phyloP scores from a whole-genome alignment of 192 early-diverging fungal genomes.

The Spinellus fusiger region DNA sequence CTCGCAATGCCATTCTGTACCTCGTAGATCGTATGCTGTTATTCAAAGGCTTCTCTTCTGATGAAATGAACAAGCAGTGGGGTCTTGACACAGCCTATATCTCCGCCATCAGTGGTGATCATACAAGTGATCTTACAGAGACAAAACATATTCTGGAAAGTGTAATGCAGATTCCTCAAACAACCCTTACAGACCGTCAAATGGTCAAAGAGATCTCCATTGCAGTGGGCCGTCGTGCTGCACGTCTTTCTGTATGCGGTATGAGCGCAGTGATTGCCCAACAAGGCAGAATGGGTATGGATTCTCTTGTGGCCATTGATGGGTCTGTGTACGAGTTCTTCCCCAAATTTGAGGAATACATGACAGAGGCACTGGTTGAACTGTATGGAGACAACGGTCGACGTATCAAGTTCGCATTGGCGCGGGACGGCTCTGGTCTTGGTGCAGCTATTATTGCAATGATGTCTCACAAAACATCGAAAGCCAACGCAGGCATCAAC shows the following conservation, averaged over 20 bases:
- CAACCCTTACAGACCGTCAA: constrained; percentile 71
- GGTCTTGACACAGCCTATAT: constrained; percentile 73
- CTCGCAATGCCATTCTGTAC: constrained; percentile 68
- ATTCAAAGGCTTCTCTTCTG: constrained; percentile 59
- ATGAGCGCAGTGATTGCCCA: constrained; percentile 65
- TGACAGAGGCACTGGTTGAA: constrained; percentile 70
- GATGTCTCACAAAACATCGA: constrained; percentile 16
- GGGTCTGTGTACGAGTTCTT: constrained; percentile 74
- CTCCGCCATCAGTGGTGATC: constrained; percentile 65
- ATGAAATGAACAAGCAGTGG: constrained; percentile 62
- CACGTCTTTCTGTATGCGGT: constrained; percentile 71
- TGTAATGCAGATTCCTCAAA: constrained; percentile 55
- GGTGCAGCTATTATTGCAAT: constrained; percentile 56
- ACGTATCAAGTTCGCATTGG: constrained; percentile 62
- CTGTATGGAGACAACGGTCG: constrained; percentile 60
- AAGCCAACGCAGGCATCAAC: not conserved
- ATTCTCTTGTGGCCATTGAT: constrained; percentile 45
- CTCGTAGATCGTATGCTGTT: constrained; percentile 73
- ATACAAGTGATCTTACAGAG: constrained; percentile 50
- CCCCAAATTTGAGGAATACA: constrained; percentile 69
- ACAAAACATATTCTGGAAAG: constrained; percentile 67
- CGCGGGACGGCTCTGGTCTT: constrained; percentile 80
- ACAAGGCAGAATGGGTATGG: constrained; percentile 29
- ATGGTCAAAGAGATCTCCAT: constrained; percentile 72
- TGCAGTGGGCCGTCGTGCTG: constrained; percentile 75